A percentile compares a stretch with the other conserved stretches of the same genome.
These are phyloP conservation scores for Pythium sp. DNA, from an alignment of 352 stramenopile genomes.

Conservation along the genomic window DNA sequence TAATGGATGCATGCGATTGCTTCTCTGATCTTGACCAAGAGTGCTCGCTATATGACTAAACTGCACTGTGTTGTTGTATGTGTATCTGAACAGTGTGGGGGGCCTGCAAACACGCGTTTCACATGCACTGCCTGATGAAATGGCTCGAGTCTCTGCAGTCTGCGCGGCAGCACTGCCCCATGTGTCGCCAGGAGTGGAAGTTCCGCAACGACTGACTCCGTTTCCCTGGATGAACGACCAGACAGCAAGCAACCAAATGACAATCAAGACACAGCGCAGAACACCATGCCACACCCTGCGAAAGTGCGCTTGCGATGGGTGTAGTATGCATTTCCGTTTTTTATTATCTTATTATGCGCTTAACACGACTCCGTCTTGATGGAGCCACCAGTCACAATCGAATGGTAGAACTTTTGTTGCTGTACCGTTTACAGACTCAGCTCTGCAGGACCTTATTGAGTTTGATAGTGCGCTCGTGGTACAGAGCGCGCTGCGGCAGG, in stretches of 20 bases:
- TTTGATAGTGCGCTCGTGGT: conserved; percentile 77
- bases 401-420: neutral
- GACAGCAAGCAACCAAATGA: neutral
- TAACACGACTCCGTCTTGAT: neutral
- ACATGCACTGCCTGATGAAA: conserved; percentile 94
- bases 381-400: neutral
- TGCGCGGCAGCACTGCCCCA: conserved; percentile 80
- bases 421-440: neutral
- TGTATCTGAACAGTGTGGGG: conserved; percentile 65
- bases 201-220: conserved; percentile 47
- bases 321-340: conserved; percentile 4
- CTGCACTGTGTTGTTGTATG: neutral
- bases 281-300: too few relatives aligned
- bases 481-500: conserved; percentile 62
- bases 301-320: neutral
- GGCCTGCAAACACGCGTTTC: conserved; percentile 89
- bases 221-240: neutral
- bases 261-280: neutral
- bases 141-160: conserved; percentile 87
- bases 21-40: neutral
- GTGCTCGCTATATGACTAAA: neutral
- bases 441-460: conserved; percentile 56
- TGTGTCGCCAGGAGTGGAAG: conserved; percentile 88
- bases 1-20: conserved; percentile 5
- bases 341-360: conserved; percentile 10